Base-by-base conservation (phyloP, 305 asterid species). In the Solanum chacoense region DNA sequence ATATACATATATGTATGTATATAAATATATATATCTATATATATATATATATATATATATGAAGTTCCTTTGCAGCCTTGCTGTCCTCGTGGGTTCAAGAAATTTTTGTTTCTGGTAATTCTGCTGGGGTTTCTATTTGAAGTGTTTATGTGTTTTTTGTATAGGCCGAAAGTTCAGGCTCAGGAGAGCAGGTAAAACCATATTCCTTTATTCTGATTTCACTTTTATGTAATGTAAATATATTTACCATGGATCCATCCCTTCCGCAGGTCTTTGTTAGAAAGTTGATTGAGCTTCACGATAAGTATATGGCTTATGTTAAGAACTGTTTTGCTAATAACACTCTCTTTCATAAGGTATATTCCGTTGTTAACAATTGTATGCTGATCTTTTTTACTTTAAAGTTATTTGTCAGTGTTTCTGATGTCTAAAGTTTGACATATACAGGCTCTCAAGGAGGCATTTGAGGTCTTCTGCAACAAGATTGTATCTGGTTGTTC, bases 391-490 rank as follows among this genome's bases (percentile, higher is more conserved):
- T 9, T 32, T 83, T 6, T 34, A 55, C 75, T 32, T 84, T 9
- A 11, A 14, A 55, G 24, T 84, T 55, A 22, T 20, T 84, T 84
- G 34, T 45, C 72, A 5, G 35, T 45, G 40, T 84, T 50, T 55
- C 75, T 32, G 87, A 34, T 84, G n/a, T 12, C 75, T 31, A 31
- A 84, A 55, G 22, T 55, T 12, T 50, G 32, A 84, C 45, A 31
- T 76, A 16, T 89, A 10, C 77, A 94, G 96, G 93, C 95, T 20
- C 78, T 94, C 34, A 93, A 91, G 78, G 94, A 94, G 77, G 94
- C 95, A 9, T 95, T 95, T 83, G 95, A 93, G 89, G 88, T 87
- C 45, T 94, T 94, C 40, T 94, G 96, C 91, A 94, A 93, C 90
- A 92, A 93, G 85, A 12, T 29, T 45, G 92, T 94, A 78, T 89